phyloP scores from a whole-genome alignment of 2,329 filamentous ascomycete genomes.

The Xylaria arbuscula region DNA sequence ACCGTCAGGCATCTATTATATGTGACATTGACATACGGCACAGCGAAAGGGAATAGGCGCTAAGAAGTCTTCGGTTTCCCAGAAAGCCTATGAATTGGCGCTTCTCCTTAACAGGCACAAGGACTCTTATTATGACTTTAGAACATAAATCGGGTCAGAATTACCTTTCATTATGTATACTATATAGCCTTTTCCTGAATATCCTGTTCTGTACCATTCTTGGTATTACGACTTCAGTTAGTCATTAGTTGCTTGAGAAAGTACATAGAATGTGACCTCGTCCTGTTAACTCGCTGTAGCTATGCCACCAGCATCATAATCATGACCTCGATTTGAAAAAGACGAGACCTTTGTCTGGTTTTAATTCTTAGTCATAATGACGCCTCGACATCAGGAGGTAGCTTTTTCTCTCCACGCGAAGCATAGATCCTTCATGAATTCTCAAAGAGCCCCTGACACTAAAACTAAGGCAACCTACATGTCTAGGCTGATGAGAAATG shows the following conservation, averaged over 20 bases:
- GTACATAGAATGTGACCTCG: no score
- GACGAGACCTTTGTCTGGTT: not conserved
- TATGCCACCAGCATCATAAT: not conserved
- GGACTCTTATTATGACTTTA: no score
- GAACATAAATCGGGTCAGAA: no score
- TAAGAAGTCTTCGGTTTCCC: not conserved
- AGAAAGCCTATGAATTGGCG: not conserved
- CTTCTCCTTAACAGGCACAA: not conserved
- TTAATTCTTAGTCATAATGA: no score
- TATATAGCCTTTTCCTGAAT: no score
- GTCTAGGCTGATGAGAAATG: no score
- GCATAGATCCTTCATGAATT: not conserved
- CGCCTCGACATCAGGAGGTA: not conserved
- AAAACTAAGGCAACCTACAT: not conserved
- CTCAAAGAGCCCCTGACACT: not conserved
- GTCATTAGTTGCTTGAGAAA: no score
- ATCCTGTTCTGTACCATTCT: no score
- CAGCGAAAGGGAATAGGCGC: not conserved
- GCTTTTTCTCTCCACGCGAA: not conserved
- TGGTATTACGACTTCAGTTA: no score
- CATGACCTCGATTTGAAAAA: not conserved
- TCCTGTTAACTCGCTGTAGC: no score
- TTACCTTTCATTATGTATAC: no score
- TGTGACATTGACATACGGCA: not conserved
- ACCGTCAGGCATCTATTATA: not conserved